Evolutionary conservation across 768 basidiomycete genomes (phyloP).

Genomic region (Pisolithus sp.): DNA sequence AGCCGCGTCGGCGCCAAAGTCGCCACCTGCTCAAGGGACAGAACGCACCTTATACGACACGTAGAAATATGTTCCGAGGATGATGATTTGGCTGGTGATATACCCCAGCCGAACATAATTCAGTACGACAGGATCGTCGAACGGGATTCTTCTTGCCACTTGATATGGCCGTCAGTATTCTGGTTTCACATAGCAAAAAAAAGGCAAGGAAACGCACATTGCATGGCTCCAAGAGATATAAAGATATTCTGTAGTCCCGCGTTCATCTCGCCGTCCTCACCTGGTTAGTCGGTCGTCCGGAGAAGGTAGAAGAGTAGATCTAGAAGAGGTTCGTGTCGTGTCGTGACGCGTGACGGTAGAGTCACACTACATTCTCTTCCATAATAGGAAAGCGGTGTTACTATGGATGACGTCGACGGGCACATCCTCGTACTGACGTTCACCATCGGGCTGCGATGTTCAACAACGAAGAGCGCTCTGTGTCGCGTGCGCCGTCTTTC

Average conservation of each 20-base stretch:
- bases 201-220: conserved; percentile 39
- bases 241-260: conserved; percentile 74
- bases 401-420: not conserved
- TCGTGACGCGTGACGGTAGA: no score
- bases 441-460: not conserved
- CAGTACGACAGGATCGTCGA: conserved; percentile 81
- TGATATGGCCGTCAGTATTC: not conserved
- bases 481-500: conserved; percentile 68
- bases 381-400: not conserved
- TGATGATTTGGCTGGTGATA: conserved; percentile 62
- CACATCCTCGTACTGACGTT: not conserved
- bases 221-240: conserved; percentile 92
- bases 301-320: not conserved
- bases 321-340: no score
- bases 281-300: no score
- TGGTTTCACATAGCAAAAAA: not conserved
- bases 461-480: conserved; percentile 41
- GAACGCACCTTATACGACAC: conserved; percentile 56
- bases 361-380: no score
- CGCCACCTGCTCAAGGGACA: not conserved
- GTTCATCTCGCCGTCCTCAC: conserved; percentile 44
- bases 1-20: not conserved
- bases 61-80: conserved; percentile 75
- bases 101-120: conserved; percentile 82
- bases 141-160: conserved; percentile 90